These are phyloP conservation scores for Schoenoplectus tabernaemontani DNA, from an alignment of 202 grass and related monocot species.

Conservation along the genomic window DNA sequence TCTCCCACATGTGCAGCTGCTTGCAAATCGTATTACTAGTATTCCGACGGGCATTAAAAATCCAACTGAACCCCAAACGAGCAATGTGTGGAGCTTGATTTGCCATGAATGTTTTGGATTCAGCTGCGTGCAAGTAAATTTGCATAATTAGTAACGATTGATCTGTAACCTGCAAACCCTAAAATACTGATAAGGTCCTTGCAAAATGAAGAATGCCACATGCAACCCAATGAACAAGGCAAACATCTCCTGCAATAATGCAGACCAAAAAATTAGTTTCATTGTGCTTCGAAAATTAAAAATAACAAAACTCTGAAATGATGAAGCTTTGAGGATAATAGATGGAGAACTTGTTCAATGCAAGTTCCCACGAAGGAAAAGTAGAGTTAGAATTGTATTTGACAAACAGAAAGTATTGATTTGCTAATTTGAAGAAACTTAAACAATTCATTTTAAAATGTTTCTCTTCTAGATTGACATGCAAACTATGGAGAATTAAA, in stretches of 20 bases:
- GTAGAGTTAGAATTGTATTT: neutral
- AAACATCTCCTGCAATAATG: neutral
- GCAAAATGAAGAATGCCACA: neutral
- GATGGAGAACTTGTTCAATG: neutral
- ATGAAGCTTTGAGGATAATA: neutral
- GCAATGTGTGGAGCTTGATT: conserved; percentile 73
- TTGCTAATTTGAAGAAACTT: neutral
- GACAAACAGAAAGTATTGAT: neutral
- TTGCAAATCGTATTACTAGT: conserved; percentile 56
- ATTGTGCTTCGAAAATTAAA: neutral
- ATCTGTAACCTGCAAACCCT: neutral
- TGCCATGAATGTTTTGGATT: conserved; percentile 60
- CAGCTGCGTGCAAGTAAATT: conserved; percentile 31
- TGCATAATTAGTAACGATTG: neutral
- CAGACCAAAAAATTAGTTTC: neutral
- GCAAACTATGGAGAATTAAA: neutral
- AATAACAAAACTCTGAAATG: neutral
- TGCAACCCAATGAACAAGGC: neutral
- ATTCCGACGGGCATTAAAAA: conserved; percentile 81
- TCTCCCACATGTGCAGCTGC: conserved; percentile 33
- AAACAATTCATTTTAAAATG: no score
- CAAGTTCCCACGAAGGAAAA: neutral
- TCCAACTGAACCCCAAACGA: conserved; percentile 76
- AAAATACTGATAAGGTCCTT: neutral
- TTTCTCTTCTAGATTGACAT: neutral